phyloP scores from a whole-genome alignment of 1,284 basidiomycete genomes.

The Fomitopsis pinicola region DNA sequence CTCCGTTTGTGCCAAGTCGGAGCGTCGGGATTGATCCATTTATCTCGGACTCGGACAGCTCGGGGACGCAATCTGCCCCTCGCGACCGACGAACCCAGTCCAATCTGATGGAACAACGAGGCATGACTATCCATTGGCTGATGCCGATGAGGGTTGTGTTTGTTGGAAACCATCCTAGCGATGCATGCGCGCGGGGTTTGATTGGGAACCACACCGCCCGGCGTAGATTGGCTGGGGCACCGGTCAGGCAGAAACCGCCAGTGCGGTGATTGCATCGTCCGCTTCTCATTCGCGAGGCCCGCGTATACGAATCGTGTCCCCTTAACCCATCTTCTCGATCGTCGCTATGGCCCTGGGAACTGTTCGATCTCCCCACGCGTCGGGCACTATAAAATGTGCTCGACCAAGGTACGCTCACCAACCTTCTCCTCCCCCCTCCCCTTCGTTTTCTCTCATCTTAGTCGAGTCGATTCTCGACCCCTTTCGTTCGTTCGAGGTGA shows the following conservation, averaged over 20 bases:
- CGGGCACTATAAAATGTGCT: constrained; percentile 11
- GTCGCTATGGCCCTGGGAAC: constrained; percentile 25
- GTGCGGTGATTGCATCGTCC: constrained; percentile 1
- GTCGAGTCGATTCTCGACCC: constrained; percentile 63
- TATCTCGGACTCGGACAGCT: background rate
- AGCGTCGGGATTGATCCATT: background rate
- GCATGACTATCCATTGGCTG: background rate
- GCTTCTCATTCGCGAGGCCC: background rate
- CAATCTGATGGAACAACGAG: background rate
- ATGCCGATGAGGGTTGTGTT: background rate
- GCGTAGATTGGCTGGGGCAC: background rate
- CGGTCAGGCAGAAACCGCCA: background rate
- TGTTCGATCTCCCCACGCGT: constrained; percentile 1
- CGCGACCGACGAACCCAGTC: background rate
- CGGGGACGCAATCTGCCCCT: background rate
- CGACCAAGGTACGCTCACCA: constrained; percentile 19
- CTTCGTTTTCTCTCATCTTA: constrained; percentile 36
- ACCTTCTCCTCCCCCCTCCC: constrained; percentile 30
- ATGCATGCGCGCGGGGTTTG: background rate
- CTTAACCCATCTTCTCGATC: constrained; percentile 13
- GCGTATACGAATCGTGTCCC: background rate
- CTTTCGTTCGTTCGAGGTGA: constrained; percentile 48
- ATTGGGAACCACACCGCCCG: background rate
- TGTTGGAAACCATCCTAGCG: background rate
- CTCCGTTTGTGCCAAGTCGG: background rate